These are phyloP conservation scores for Wakefieldia striispora DNA, from an alignment of 768 basidiomycete genomes.

Conservation along the genomic window DNA sequence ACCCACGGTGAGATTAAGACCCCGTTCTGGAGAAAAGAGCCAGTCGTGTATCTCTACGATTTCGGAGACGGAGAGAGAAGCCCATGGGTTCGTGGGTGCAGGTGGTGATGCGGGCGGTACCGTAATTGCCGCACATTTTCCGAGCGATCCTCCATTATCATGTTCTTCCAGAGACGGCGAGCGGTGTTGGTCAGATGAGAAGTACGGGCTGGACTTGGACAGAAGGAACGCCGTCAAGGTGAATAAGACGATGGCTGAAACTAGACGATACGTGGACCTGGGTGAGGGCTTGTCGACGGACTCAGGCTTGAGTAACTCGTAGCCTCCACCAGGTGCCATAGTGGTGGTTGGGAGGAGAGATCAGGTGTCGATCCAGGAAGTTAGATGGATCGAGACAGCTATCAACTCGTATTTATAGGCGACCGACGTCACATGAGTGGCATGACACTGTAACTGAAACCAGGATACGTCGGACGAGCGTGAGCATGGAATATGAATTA, in stretches of 20 bases:
- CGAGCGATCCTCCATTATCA: conserved; percentile 13
- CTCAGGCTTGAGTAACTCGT: conserved; percentile 15
- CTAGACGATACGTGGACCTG: conserved; percentile 12
- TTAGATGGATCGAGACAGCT: not conserved
- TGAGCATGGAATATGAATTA: no score
- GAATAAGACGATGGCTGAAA: conserved; percentile 13
- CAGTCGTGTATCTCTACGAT: conserved; percentile 43
- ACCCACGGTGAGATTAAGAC: conserved; percentile 47
- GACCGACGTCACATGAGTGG: no score
- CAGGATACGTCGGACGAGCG: no score
- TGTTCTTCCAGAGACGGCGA: not conserved
- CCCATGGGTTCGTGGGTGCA: conserved; percentile 49
- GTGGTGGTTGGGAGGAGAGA: not conserved
- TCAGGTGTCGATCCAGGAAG: not conserved
- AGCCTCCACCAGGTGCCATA: conserved; percentile 19
- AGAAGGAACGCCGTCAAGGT: conserved; percentile 10
- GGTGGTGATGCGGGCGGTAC: conserved; percentile 40
- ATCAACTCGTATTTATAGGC: no score
- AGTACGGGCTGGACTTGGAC: not conserved
- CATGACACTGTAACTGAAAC: no score
- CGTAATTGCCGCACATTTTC: conserved; percentile 34
- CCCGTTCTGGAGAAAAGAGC: conserved; percentile 40
- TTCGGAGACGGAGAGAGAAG: conserved; percentile 46
- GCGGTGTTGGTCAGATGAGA: conserved; percentile 1
- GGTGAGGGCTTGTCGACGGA: not conserved